These are phyloP conservation scores for barley (Hordeum vulgare) DNA, from an alignment of 176 grass and related monocot species.

Conservation along the genomic window DNA sequence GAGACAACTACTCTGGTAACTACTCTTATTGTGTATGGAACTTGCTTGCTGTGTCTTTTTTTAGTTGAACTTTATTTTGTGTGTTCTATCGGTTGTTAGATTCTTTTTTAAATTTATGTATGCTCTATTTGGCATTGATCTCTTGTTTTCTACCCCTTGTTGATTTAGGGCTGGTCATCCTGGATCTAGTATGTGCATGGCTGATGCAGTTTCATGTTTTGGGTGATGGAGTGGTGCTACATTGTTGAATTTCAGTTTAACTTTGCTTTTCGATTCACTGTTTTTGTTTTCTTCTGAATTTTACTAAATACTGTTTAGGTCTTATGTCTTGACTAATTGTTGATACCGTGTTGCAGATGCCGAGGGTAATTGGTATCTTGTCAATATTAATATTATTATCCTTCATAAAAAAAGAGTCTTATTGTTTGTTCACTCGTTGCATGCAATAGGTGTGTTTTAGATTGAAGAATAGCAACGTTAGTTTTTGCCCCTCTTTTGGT, in stretches of 20 bases:
- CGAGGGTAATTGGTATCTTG: too few relatives aligned
- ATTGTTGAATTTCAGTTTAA: not conserved
- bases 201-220: not conserved
- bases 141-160: not conserved
- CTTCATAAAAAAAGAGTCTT: not conserved
- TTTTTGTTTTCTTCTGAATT: not conserved
- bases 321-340: not conserved
- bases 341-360: not conserved
- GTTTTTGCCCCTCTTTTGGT: constrained; percentile 9
- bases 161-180: not conserved
- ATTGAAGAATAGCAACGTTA: constrained; percentile 7
- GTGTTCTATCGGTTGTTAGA: not conserved
- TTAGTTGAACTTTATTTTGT: not conserved
- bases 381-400: too few relatives aligned
- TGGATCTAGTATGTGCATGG: not conserved
- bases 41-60: not conserved
- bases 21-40: not conserved
- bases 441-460: not conserved
- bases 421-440: constrained; percentile 8
- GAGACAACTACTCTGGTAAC: not conserved
- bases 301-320: not conserved
- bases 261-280: not conserved
- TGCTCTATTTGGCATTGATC: not conserved
- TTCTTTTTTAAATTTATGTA: not conserved
- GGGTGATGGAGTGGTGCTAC: not conserved